Percentiles rank a stretch among this genome's conserved stretches.
These are phyloP conservation scores for Botrytis medusae DNA, from an alignment of 2,329 filamentous ascomycete species.

Conservation along the genomic window DNA sequence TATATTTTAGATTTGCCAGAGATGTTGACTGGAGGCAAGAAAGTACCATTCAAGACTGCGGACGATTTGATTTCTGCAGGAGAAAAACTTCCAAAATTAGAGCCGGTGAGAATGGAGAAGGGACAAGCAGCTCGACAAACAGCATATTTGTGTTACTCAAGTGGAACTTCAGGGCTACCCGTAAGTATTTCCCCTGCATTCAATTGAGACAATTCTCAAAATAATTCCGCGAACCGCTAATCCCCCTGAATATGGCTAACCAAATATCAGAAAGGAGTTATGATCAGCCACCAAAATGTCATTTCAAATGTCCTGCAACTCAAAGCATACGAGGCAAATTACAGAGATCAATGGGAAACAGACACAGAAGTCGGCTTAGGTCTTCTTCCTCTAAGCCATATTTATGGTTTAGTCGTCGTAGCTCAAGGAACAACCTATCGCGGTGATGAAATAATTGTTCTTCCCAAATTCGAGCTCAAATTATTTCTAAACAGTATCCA, in stretches of 20 bases:
- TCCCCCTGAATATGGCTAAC: not conserved
- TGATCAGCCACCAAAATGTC: conserved; percentile 81
- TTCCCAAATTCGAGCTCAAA: conserved; percentile 75
- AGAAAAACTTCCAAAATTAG: conserved; percentile 51
- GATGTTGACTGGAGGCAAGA: conserved; percentile 49
- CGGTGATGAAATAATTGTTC: conserved; percentile 70
- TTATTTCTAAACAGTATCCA: conserved; percentile 64
- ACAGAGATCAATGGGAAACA: conserved; percentile 47
- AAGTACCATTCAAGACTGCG: conserved; percentile 63
- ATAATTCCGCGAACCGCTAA: not conserved
- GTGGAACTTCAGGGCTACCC: conserved; percentile 56
- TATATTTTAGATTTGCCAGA: conserved; percentile 70
- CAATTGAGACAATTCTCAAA: not conserved
- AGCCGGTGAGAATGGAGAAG: conserved; percentile 57
- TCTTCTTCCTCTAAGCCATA: conserved; percentile 85
- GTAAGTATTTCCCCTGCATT: conserved; percentile 43
- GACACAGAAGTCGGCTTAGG: conserved; percentile 50
- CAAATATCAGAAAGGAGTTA: conserved; percentile 70
- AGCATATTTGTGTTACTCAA: conserved; percentile 75
- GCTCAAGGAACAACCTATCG: conserved; percentile 64
- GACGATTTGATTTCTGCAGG: conserved; percentile 71
- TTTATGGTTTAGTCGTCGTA: conserved; percentile 74
- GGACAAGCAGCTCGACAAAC: conserved; percentile 67
- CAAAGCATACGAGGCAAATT: conserved; percentile 47
- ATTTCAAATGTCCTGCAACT: conserved; percentile 63